Evolutionary conservation across 495 filamentous ascomycete genomes (phyloP).

Genomic region (Physcia stellaris): DNA sequence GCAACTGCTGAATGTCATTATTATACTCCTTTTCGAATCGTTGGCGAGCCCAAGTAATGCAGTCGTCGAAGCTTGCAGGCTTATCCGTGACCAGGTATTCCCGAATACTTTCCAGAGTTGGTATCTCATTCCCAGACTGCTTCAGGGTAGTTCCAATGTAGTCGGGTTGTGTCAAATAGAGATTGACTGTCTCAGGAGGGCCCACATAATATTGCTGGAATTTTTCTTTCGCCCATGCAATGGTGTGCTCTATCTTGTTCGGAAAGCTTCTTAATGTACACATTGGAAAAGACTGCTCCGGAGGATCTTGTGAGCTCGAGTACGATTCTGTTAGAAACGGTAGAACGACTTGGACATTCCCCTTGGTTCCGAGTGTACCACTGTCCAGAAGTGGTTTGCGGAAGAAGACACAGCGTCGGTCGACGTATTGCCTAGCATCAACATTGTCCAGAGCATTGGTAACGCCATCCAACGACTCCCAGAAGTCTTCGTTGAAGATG

Average conservation of each 20-base stretch:
- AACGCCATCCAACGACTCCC: slow-evolving; percentile 77
- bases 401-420: slow-evolving; percentile 97
- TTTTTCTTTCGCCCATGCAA: slow-evolving; percentile 91
- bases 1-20: slow-evolving; percentile 88
- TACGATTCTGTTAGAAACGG: slow-evolving; percentile 91
- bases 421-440: slow-evolving; percentile 93
- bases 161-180: slow-evolving; percentile 83
- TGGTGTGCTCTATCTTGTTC: slow-evolving; percentile 97
- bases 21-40: slow-evolving; percentile 96
- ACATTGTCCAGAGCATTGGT: slow-evolving; percentile 98
- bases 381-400: slow-evolving; percentile 91
- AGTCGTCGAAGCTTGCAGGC: slow-evolving; percentile 87
- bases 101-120: slow-evolving; percentile 77
- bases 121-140: slow-evolving; percentile 92
- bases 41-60: slow-evolving; percentile 81
- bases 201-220: slow-evolving; percentile 92
- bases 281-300: slow-evolving; percentile 98
- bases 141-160: slow-evolving; percentile 83
- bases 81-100: slow-evolving; percentile 90
- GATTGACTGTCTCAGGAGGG: slow-evolving; percentile 86
- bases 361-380: slow-evolving; percentile 95
- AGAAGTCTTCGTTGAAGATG: slow-evolving; percentile 91
- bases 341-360: slow-evolving; percentile 92
- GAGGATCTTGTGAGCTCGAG: slow-evolving; percentile 95
- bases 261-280: slow-evolving; percentile 97